Base-by-base conservation (phyloP, 2,329 filamentous ascomycete species). In the Curvularia sp. region DNA sequence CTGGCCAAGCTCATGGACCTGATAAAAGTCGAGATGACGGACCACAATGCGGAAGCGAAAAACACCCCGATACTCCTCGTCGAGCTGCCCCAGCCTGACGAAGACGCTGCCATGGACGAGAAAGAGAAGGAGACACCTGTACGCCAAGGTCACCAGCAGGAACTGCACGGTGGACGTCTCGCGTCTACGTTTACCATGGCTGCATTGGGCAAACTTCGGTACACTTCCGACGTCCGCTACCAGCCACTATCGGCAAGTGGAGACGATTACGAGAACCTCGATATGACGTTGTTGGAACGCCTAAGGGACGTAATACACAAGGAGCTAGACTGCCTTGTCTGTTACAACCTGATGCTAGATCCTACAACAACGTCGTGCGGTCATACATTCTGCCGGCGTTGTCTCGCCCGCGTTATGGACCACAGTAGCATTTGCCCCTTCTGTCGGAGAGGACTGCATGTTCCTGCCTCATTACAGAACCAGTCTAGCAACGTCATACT, bases 311-410 rank as follows among this genome's bases (percentile, higher is more conserved):
- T 82, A 1, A 82, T 86, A 3, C 85, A 88, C 60, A 81, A 82
- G 15, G 92, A 96, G 72, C 81, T 96, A 70, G 92, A 97, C 70
- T 97, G 93, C 66, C 91, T 95, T 68, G 88, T 97, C 58, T 97
- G 93, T 77, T 96, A 94, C 75, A 86, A 88, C 41, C 77, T 96
- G 22, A 90, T 94, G 74, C 80, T 92, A 60, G 90, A 96, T 61
- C 92, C 93, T 0, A 81, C 93, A 51, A 97, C 93, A 0, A 96
- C 92, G 0, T 83, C 86, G 1, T 97, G 93, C 69, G 93, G 93
- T 1, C 93, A 97, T 75, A 97, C 92, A 0, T 94, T 95, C 69
- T 97, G 93, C 75, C 88, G 90, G 20, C 85, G 85, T 58, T 97
- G 93, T 73, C 81, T 97, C 22, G 86, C 88, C 55, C 86, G 90